Evolutionary conservation across 2,329 filamentous ascomycete species (phyloP).

Genomic region (Fusarium guadeloupense): DNA sequence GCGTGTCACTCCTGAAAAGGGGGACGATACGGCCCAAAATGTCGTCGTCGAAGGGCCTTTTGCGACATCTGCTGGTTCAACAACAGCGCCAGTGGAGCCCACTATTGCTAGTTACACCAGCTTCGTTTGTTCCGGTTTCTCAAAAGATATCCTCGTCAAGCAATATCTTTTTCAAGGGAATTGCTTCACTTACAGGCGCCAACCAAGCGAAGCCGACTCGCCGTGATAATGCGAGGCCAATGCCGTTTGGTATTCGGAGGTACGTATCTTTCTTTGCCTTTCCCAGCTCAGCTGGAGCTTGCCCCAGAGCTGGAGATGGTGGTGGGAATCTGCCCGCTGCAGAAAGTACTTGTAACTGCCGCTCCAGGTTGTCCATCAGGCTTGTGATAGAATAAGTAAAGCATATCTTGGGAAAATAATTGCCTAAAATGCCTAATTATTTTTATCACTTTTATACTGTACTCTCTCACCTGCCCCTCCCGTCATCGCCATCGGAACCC

Average conservation of each 20-base stretch:
- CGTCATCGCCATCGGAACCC: conserved; percentile 17
- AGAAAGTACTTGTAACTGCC: background rate
- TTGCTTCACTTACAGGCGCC: conserved; percentile 22
- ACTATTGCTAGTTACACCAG: conserved; percentile 33
- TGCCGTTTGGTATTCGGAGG: conserved; percentile 40
- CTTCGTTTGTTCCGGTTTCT: conserved; percentile 4
- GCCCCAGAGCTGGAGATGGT: too few species aligned
- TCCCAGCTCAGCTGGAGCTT: too few species aligned
- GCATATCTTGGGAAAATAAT: too few species aligned
- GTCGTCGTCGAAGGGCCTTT: conserved; percentile 43
- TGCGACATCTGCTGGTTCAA: conserved; percentile 43
- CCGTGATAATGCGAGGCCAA: conserved; percentile 29
- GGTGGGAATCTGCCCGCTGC: background rate
- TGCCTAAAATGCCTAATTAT: too few species aligned
- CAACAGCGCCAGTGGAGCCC: conserved; percentile 40
- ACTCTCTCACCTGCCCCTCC: conserved; percentile 23
- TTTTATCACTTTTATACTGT: too few species aligned
- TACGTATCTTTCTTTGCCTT: conserved; percentile 32
- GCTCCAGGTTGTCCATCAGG: too few species aligned
- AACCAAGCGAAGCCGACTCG: conserved; percentile 19
- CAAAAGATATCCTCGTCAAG: background rate
- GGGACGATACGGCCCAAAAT: conserved; percentile 36
- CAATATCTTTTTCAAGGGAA: conserved; percentile 11
- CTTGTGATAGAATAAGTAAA: too few species aligned
- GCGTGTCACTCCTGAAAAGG: conserved; percentile 24